Evolutionary conservation across 2,329 filamentous ascomycete species (phyloP).

Genomic region (Fusarium pilosicola): DNA sequence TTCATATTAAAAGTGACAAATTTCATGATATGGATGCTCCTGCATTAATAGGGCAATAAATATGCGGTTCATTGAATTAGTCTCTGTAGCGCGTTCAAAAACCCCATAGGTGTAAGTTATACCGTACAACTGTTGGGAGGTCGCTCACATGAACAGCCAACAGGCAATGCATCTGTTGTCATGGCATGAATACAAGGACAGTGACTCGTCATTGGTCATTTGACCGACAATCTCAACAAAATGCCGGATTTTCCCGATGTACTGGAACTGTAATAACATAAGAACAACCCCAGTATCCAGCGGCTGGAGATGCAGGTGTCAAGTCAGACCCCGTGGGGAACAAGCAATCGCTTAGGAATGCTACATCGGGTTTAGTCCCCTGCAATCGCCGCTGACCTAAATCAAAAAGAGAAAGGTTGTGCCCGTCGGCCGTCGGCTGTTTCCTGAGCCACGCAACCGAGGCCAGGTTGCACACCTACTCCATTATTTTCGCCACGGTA

Average conservation of each 20-base stretch:
- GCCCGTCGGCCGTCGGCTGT: neutral
- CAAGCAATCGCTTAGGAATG: neutral
- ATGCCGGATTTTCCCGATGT: fast-evolving
- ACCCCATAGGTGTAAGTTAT: too few relatives aligned
- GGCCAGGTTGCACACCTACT: neutral
- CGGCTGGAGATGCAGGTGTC: neutral
- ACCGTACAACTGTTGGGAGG: fast-evolving
- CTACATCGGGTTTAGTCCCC: neutral
- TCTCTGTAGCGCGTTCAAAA: too few relatives aligned
- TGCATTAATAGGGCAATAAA: too few relatives aligned
- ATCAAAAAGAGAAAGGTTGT: neutral
- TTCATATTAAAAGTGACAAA: too few relatives aligned
- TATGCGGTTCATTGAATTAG: too few relatives aligned
- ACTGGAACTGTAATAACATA: too few relatives aligned
- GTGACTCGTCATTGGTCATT: too few relatives aligned
- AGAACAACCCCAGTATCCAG: fast-evolving
- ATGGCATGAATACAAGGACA: too few relatives aligned
- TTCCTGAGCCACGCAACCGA: too few relatives aligned
- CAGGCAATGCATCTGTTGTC: neutral
- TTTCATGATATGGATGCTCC: neutral
- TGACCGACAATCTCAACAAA: too few relatives aligned
- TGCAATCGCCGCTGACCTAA: neutral
- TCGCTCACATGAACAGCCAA: neutral
- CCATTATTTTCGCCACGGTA: neutral
- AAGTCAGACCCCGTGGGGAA: neutral